These are phyloP conservation scores for Lasiosphaeria hispida DNA, from an alignment of 495 filamentous ascomycete genomes.

Conservation along the genomic window DNA sequence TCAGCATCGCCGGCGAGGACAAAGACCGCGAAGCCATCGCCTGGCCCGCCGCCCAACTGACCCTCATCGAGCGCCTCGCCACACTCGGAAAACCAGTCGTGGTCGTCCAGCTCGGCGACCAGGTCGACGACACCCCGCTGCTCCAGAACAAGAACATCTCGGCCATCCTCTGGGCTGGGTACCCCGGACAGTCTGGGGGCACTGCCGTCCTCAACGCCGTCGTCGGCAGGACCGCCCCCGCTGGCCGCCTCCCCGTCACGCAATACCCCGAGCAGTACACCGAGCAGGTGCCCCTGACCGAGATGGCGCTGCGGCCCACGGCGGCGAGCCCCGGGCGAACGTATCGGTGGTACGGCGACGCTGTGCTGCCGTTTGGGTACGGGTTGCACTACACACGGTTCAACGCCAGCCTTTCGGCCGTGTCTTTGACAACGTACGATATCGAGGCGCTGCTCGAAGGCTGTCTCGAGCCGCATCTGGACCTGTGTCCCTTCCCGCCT, in stretches of 20 bases:
- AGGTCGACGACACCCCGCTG: constrained; percentile 54
- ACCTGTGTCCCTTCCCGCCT: constrained; percentile 45
- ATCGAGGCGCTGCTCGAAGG: constrained; percentile 24
- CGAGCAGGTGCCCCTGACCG: constrained; percentile 36
- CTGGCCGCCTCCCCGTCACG: constrained; percentile 61
- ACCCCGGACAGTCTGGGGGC: constrained; percentile 57
- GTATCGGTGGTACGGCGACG: constrained; percentile 41
- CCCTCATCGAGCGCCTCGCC: constrained; percentile 34
- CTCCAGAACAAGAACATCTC: constrained; percentile 50
- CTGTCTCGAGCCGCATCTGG: constrained; percentile 20
- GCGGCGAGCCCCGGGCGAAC: constrained; percentile 37
- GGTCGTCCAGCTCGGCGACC: constrained; percentile 47
- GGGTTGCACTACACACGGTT: constrained; percentile 47
- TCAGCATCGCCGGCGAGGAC: constrained; percentile 36
- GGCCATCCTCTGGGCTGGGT: constrained; percentile 51
- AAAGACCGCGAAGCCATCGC: constrained; percentile 38
- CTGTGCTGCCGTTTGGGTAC: constrained; percentile 48
- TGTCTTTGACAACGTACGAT: constrained; percentile 12
- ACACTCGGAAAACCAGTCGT: constrained; percentile 38
- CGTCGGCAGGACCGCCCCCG: constrained; percentile 51
- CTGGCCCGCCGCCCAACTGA: constrained; percentile 41
- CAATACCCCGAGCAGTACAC: constrained; percentile 44
- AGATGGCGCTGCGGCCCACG: constrained; percentile 43
- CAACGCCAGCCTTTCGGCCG: constrained; percentile 38
- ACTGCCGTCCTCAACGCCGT: constrained; percentile 50